A percentile compares a stretch with the other conserved stretches of the same genome.
phyloP scores from a whole-genome alignment of 1,284 basidiomycete species.

The Apiotrichum brassicae region DNA sequence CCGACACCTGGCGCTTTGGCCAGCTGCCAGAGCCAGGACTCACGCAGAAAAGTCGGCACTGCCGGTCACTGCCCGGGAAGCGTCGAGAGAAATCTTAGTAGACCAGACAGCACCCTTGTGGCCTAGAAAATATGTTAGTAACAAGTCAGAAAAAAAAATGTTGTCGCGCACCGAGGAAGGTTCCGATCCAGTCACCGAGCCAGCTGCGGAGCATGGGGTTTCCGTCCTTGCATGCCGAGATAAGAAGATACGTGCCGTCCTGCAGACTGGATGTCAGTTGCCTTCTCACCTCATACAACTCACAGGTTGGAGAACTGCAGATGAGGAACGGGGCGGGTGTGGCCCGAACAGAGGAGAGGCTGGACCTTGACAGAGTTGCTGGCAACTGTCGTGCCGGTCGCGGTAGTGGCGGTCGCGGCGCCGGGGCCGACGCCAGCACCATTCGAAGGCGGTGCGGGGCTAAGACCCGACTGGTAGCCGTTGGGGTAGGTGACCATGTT shows the following conservation, averaged over 20 bases:
- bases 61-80: conserved; percentile 80
- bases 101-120: conserved; percentile 99
- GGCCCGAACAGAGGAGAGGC: conserved; percentile 52
- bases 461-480: conserved; percentile 14
- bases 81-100: conserved; percentile 82
- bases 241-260: conserved; percentile 76
- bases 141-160: background rate
- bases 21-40: conserved; percentile 37
- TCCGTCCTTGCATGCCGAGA: conserved; percentile 94
- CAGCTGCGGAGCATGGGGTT: conserved; percentile 93
- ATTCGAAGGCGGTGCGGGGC: conserved; percentile 3
- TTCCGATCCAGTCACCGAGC: conserved; percentile 98
- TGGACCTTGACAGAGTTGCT: conserved; percentile 35
- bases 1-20: background rate
- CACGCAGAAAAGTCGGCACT: conserved; percentile 97
- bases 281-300: no score
- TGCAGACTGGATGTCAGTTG: conserved; percentile 53
- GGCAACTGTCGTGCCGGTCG: background rate
- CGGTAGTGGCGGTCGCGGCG: background rate
- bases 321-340: conserved; percentile 78
- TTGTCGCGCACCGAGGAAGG: conserved; percentile 63
- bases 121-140: conserved; percentile 48
- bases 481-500: conserved; percentile 22
- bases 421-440: no score
- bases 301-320: conserved; percentile 71